Evolutionary conservation across 2,329 filamentous ascomycete species (phyloP), one percentile per base, ranked within the genome.

Genomic region (Fusarium ramigenum): DNA sequence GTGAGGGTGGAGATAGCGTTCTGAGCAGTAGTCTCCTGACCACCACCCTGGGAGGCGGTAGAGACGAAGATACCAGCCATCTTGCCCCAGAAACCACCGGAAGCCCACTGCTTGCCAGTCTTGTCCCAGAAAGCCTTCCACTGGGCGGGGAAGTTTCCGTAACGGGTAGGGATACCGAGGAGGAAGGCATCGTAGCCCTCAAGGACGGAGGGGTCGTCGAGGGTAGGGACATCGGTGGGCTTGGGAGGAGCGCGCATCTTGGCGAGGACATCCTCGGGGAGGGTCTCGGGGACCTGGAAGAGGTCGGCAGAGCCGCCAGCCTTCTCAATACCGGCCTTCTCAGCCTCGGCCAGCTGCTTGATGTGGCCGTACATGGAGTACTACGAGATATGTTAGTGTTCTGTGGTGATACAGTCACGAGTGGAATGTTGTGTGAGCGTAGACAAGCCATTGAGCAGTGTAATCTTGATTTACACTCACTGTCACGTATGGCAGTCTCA

Each of bases 301-400:
- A 98, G 82, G 79, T 96, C 93, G 84, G 87, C 94, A 49, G 87
- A 85, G 74, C 95, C 95, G 74, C 96, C 96, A 73, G 94, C 95
- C 80, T 92, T 90, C 85, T 95, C 92, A 80, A 98, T 93, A 81
- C 96, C 96, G 80, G 89, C 91, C 88, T 95, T 93, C 87, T 98
- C 95, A 73, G 95, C 94, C 83, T 96, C 91, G 79, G 96, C 96
- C 78, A 98, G 84, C 81, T 91, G 85, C 84, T 88, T 86, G 84
- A 98, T 92, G 86, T 98, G 95, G 85, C 96, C 96, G 85, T 96
- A 97, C 90, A 95, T 93, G 76, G 94, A 97, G 87, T 97, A 97
- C 93, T 96, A 70, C 39, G n/a, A 6, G 44, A 9, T 40, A 47
- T 50, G 67, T 77, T 62, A 77, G 70, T 47, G 34, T 7, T 19